phyloP scores from a whole-genome alignment of 164 flowering plant species.

The Warburgia ugandensis region DNA sequence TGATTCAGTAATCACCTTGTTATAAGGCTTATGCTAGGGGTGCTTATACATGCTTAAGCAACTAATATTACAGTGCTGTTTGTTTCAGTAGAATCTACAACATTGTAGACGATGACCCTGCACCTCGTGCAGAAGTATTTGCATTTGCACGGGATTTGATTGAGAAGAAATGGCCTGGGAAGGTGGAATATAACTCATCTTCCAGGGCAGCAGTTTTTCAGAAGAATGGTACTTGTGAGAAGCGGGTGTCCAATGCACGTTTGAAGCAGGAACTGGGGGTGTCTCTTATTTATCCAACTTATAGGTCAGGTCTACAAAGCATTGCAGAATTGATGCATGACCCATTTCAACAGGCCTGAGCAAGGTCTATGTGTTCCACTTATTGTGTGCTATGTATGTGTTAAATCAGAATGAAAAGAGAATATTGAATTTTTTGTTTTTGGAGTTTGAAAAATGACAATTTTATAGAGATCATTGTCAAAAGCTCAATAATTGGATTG shows the following conservation, averaged over 20 bases:
- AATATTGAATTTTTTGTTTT: too few relatives aligned
- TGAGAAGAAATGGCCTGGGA: slow-evolving; percentile 50
- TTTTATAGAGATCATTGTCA: too few relatives aligned
- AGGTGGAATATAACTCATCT: slow-evolving; percentile 4
- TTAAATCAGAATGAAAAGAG: too few relatives aligned
- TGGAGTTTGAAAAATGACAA: too few relatives aligned
- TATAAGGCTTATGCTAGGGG: too few relatives aligned
- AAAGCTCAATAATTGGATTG: too few relatives aligned
- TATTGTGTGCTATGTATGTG: too few relatives aligned
- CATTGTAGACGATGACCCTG: slow-evolving; percentile 83
- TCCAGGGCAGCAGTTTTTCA: slow-evolving; percentile 1
- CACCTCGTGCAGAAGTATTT: slow-evolving; percentile 74
- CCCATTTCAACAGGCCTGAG: too few relatives aligned
- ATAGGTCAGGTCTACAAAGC: slow-evolving; percentile 59
- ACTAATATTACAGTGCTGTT: neutral
- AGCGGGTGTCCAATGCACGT: slow-evolving; percentile 65
- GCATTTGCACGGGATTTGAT: slow-evolving; percentile 51
- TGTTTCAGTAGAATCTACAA: slow-evolving; percentile 60
- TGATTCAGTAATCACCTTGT: too few relatives aligned
- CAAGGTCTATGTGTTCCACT: too few relatives aligned
- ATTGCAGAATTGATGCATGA: slow-evolving; percentile 39
- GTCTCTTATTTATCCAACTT: slow-evolving; percentile 57
- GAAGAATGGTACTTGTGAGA: slow-evolving; percentile 28
- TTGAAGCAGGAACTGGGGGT: slow-evolving; percentile 72
- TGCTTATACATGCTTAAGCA: too few relatives aligned